Evolutionary conservation across 768 basidiomycete genomes (phyloP).

Genomic region (Collybia nuda): DNA sequence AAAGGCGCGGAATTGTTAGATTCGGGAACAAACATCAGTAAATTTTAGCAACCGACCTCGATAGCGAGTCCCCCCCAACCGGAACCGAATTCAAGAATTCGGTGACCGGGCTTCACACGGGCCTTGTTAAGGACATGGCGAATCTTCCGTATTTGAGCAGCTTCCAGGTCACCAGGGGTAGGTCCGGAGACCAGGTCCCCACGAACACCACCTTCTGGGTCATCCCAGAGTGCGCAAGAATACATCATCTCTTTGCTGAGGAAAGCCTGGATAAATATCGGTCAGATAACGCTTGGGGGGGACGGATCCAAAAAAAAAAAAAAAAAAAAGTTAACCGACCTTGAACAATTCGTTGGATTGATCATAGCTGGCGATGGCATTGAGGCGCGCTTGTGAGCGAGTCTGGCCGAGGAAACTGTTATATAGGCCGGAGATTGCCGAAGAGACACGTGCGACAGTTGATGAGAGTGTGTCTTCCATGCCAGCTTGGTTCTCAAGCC

Average conservation of each 20-base stretch:
- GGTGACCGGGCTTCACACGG: conserved; percentile 74
- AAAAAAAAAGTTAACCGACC: conserved; percentile 32
- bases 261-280: conserved; percentile 50
- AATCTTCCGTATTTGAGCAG: conserved; percentile 83
- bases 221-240: conserved; percentile 82
- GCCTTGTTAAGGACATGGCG: conserved; percentile 78
- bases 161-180: conserved; percentile 67
- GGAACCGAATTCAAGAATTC: conserved; percentile 86
- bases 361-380: conserved; percentile 86
- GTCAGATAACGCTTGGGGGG: too few relatives aligned
- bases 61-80: conserved; percentile 96
- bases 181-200: conserved; percentile 64
- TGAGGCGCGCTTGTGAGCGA: conserved; percentile 69
- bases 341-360: conserved; percentile 90
- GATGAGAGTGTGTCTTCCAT: conserved; percentile 61
- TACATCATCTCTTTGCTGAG: conserved; percentile 93
- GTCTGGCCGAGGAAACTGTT: conserved; percentile 78
- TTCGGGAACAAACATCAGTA: not conserved
- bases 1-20: not conserved
- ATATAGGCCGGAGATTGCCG: conserved; percentile 59
- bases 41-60: conserved; percentile 48
- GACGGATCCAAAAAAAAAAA: too few relatives aligned
- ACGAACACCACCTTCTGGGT: conserved; percentile 78
- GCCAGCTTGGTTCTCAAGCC: conserved; percentile 65
- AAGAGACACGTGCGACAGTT: conserved; percentile 52